phyloP scores from a whole-genome alignment of 176 grass and related monocot genomes.

The Phoenix dactylifera region DNA sequence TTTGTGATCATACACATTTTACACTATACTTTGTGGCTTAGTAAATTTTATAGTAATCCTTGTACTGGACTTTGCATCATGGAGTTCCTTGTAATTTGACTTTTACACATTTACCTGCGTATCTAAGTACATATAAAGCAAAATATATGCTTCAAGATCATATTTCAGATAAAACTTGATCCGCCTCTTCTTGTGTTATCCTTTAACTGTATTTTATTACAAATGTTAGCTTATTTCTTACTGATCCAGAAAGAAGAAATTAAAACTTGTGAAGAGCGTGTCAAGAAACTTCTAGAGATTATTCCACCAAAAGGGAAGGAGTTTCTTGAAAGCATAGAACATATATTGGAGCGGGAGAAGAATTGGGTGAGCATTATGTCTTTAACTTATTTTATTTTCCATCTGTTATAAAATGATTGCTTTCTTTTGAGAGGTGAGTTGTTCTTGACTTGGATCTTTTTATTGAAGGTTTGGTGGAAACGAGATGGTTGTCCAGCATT shows the following conservation, averaged over 20 bases:
- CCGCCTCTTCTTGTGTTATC: background rate
- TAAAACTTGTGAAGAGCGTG: constrained; percentile 78
- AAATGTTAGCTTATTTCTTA: background rate
- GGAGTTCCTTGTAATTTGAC: too few relatives aligned
- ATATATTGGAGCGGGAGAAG: constrained; percentile 95
- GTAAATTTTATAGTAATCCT: too few relatives aligned
- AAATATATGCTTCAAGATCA: too few relatives aligned
- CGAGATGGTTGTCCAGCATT: constrained; percentile 81
- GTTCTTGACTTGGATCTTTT: background rate
- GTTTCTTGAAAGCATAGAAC: constrained; percentile 89
- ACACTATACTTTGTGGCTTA: too few relatives aligned
- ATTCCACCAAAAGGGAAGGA: constrained; percentile 95
- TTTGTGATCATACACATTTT: too few relatives aligned
- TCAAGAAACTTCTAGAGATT: constrained; percentile 84
- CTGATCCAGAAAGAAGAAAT: constrained; percentile 90
- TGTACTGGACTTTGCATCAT: too few relatives aligned
- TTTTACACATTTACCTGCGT: too few relatives aligned
- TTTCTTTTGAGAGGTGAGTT: too few relatives aligned
- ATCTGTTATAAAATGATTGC: too few relatives aligned
- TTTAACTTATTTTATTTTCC: too few relatives aligned
- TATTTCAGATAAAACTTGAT: too few relatives aligned
- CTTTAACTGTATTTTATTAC: constrained; percentile 2
- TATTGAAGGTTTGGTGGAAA: constrained; percentile 87
- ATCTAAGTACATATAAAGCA: too few relatives aligned
- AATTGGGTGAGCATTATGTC: constrained; percentile 66